Base-by-base conservation (phyloP, 176 grass and related monocot genomes). In the Chrysopogon serrulatus region DNA sequence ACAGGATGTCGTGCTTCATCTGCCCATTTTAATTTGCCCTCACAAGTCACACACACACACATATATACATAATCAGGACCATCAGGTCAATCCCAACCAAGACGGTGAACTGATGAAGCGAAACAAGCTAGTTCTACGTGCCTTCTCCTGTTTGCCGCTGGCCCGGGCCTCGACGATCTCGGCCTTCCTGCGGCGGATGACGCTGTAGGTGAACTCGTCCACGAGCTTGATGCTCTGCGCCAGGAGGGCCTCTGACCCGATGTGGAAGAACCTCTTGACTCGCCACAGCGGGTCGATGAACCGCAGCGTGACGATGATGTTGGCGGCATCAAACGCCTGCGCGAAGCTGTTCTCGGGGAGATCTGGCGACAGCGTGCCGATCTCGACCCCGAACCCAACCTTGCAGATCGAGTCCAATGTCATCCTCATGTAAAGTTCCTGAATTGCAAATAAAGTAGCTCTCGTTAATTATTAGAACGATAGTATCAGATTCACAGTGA, bases 401-500 rank as follows among this genome's bases (percentile, higher is more conserved):
- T 97, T 92, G 60, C 92, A 92, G 36, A 97, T 97, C 31, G 95
- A 97, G 65, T 94, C 95, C 78, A 97, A 79, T 28, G 95, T 97
- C 95, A 97, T 94, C 88, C 95, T 92, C 95, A 94, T 94, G 73
- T 92, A 94, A 28, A 94, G 51, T 17, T 97, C 92, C 95, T 97
- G 83, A 19, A 86, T 69, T 70, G 7, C 49, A 82, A n/a, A n/a
- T n/a, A n/a, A 69, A 40, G 37, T 42, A 40, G 3, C 31, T 80
- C n/a, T 74, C 31, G 7, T 90, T 19, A 85, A 27, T 71, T 33
- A 51, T 89, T 19, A 85, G 34, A 76, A 47, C 66, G 0, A 53
- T n/a, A 30, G 24, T 0, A 10, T 28, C 39, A 28, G n/a, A 71
- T 42, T 71, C 39, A 65, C 23, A 14, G 0, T 6, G 14, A 42